Evolutionary conservation across 257 asterid species (phyloP).

Genomic region (Solanum etuberosum): DNA sequence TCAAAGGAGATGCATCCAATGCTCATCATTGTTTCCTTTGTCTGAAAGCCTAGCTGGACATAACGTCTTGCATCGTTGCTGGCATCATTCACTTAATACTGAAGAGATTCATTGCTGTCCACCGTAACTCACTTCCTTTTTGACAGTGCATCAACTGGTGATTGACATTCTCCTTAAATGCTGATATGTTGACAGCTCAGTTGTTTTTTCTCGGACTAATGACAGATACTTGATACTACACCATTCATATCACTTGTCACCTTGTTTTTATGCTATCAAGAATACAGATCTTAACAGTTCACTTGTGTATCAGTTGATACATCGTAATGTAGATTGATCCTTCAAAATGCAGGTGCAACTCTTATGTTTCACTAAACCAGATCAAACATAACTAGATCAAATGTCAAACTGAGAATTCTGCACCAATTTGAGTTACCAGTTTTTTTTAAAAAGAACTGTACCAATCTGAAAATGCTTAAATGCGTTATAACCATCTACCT

Average conservation of each 20-base stretch:
- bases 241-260: not conserved
- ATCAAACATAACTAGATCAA: not conserved
- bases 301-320: not conserved
- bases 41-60: not conserved
- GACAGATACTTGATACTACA: not conserved
- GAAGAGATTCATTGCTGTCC: not conserved
- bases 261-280: not conserved
- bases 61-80: not conserved
- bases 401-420: not conserved
- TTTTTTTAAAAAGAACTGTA: not conserved
- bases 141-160: not conserved
- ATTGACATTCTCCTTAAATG: not conserved
- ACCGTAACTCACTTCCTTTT: not conserved
- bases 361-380: not conserved
- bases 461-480: not conserved
- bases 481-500: not conserved
- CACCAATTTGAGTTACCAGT: not conserved
- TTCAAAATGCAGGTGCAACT: not conserved
- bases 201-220: not conserved
- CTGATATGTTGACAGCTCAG: not conserved
- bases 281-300: not conserved
- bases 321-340: not conserved
- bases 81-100: not conserved
- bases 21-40: not conserved
- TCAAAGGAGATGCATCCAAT: not conserved